Base-by-base conservation (phyloP, 2,329 filamentous ascomycete species). In the Cordyceps pruinosa region DNA sequence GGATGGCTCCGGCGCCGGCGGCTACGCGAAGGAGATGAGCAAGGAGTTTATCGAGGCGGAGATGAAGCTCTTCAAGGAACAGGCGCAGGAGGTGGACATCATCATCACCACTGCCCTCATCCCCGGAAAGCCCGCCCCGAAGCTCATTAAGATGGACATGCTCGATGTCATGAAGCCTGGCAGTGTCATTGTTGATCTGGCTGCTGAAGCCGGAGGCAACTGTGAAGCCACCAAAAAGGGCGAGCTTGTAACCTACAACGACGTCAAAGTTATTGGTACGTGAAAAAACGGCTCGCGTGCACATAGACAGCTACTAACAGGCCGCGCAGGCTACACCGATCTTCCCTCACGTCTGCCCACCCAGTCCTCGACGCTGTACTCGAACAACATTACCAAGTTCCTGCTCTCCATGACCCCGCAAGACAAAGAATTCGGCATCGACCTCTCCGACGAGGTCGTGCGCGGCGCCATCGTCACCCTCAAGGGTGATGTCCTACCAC, bases 71-170 rank as follows among this genome's bases (percentile, higher is more conserved):
- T 96, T 96, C 73, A 85, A 89, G 68, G 88, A 94, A 63, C 91
- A 96, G 70, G 89, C 88, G 60, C 82, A 83, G 59, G 91, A 96
- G 39, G 90, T 96, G 52, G 90, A 96, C 70, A 96, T 96, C 61
- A 88, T 96, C 60, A 88, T 96, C 68, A 96, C 90, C 1, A 96
- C 91, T 1, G 91, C 91, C n/a, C 72, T 96, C 64, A 96, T 96
- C 59, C 91, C 91, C 0, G 91, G 90, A 57, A 87, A 81, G 63
- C 87, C 87, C 28, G 90, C 90, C 0, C 91, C 91, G 0, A 93
- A 87, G 66, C 77, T 96, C 30, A 92, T 96, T 65, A 92, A 87
- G 5, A 88, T 89, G 71, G 72, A 83, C 63, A 90, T 90, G 82
- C 78, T 93, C 28, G 81, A 86, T 62, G 85, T 87, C 45, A 96